phyloP scores from a whole-genome alignment of 441 rosid genomes.

The Erodium texanum region DNA sequence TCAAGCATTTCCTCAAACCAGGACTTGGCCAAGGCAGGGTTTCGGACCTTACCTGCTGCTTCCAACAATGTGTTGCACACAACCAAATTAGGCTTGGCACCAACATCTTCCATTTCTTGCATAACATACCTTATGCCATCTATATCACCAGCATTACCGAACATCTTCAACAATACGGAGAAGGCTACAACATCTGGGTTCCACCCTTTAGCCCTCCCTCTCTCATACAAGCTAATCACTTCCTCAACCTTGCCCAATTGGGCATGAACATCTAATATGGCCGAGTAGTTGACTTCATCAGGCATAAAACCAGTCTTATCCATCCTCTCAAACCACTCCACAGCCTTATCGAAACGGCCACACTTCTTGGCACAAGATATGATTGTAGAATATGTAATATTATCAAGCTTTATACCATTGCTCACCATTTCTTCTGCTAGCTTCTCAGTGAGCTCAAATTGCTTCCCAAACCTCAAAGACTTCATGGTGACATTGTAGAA shows the following conservation, averaged over 20 bases:
- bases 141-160: conserved; percentile 17
- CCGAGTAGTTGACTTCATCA: conserved; percentile 87
- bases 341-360: conserved; percentile 57
- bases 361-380: conserved; percentile 83
- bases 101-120: conserved; percentile 72
- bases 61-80: conserved; percentile 82
- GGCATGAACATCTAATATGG: conserved; percentile 74
- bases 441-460: conserved; percentile 69
- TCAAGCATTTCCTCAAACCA: conserved; percentile 72
- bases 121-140: conserved; percentile 86
- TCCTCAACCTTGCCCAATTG: conserved; percentile 77
- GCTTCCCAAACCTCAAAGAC: conserved; percentile 78
- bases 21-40: conserved; percentile 74
- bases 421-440: conserved; percentile 80
- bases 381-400: conserved; percentile 88
- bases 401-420: conserved; percentile 68
- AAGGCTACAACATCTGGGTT: conserved; percentile 51
- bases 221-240: conserved; percentile 76
- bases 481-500: conserved; percentile 77
- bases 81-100: conserved; percentile 74
- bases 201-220: conserved; percentile 92
- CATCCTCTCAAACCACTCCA: conserved; percentile 94
- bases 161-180: not conserved
- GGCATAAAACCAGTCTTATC: conserved; percentile 88
- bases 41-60: conserved; percentile 84